Base-by-base conservation (phyloP, 2,329 filamentous ascomycete species). In the Capronia coronata region DNA sequence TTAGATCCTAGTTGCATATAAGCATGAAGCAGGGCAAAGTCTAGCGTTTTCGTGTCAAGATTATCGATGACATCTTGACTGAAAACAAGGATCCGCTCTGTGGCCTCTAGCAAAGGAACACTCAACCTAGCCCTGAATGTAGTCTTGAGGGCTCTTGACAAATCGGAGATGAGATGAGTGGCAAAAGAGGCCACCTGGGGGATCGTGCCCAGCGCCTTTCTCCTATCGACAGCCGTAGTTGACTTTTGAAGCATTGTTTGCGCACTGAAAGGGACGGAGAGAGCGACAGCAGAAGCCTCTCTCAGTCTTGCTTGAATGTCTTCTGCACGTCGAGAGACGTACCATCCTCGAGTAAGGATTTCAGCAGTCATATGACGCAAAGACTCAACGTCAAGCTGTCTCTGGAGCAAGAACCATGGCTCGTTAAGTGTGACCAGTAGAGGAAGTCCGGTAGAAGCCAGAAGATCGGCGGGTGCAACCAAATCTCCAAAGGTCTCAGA, bases 1-100 rank as follows among this genome's bases (percentile, higher is more conserved):
- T 62, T 60, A 22, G 61, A 61, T 13, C 68, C 69, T 41, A 70
- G 62, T 45, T 71, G 66, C 13, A 80, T 65, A 54, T 78, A 78
- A 2, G 75, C 73, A 53, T 78, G 74, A 54, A 80, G 77, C 8
- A 71, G 66, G 7, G 74, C 75, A 39, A 76, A 71, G 49, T 80
- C 73, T 37, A 80, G 69, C 19, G 66, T 64, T 3, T 60, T 59
- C 8, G 64, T 62, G 41, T 68, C 61, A 13, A 70, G 67, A 27
- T 76, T 61, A 34, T 62, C 55, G 34, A 75, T 65, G 25, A 80
- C 65, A 53, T 77, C 73, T 63, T 69, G 71, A 59, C 75, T 76
- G 48, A 77, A 69, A 14, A 59, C 59, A 19, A 71, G 61, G 2
- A 73, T 60, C 9, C 64, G 46, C 18, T 48, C 50, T n/a, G 45